These are phyloP conservation scores for Pisolithus albus DNA, from an alignment of 768 basidiomycete genomes.

Conservation along the genomic window DNA sequence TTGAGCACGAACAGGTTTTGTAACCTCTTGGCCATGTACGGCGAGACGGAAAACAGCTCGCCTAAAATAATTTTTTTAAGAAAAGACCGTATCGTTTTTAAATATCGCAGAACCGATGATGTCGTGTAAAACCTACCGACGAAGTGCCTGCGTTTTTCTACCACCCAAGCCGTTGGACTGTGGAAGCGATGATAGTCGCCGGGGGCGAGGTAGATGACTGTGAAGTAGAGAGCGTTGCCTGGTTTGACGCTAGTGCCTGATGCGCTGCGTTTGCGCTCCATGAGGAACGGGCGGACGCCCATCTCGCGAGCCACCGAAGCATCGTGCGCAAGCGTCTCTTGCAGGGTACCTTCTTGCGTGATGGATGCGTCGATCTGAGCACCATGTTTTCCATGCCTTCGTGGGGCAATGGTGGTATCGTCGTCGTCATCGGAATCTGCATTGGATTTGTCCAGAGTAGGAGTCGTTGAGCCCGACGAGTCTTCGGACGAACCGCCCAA, in stretches of 20 bases:
- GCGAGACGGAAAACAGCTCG: constrained; percentile 93
- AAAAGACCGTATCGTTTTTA: not conserved
- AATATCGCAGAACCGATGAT: not conserved
- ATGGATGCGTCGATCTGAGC: constrained; percentile 72
- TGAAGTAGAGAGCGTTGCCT: constrained; percentile 83
- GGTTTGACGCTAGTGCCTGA: constrained; percentile 50
- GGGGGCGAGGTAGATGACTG: constrained; percentile 95
- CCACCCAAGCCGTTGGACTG: constrained; percentile 93
- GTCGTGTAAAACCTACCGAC: constrained; percentile 51
- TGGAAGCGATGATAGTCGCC: constrained; percentile 99
- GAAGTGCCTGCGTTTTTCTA: constrained; percentile 94
- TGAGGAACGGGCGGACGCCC: constrained; percentile 44
- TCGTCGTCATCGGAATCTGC: constrained; percentile 16
- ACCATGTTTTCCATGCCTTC: constrained; percentile 44
- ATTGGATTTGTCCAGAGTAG: constrained; percentile 13
- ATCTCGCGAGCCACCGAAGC: constrained; percentile 67
- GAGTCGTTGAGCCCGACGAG: constrained; percentile 30
- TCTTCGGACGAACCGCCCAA: constrained; percentile 48
- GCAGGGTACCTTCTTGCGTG: constrained; percentile 43
- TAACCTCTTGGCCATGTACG: constrained; percentile 88
- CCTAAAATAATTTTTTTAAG: no score
- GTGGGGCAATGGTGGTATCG: constrained; percentile 25
- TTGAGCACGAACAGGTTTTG: constrained; percentile 96
- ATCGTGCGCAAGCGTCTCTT: constrained; percentile 59
- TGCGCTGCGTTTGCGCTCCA: constrained; percentile 27